A percentile compares a stretch with the other conserved stretches of the same genome.
Evolutionary conservation across 371 early-diverging fungal species (phyloP).

Genomic region (Saksenaea vasiformis): DNA sequence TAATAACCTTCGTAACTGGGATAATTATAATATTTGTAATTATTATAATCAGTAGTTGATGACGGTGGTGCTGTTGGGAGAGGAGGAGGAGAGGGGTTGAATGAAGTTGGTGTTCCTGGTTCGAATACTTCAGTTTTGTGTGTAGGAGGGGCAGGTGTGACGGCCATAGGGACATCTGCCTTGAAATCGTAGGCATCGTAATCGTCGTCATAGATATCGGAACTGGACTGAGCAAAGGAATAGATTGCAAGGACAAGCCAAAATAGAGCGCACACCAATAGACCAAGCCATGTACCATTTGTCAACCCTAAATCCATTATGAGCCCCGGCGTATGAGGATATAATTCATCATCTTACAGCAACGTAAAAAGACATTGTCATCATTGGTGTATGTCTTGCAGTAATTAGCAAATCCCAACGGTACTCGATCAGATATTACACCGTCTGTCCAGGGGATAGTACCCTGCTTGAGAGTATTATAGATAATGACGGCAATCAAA

Average conservation of each 20-base stretch:
- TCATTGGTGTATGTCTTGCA: conserved; percentile 20
- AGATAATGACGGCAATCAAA: conserved; percentile 30
- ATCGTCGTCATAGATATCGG: conserved; percentile 31
- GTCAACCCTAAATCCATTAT: conserved; percentile 25
- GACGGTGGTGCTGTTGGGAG: neutral
- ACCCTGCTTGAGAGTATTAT: conserved; percentile 31
- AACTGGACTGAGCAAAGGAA: conserved; percentile 18
- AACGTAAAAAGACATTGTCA: conserved; percentile 20
- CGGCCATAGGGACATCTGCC: conserved; percentile 30
- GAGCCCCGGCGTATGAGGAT: neutral
- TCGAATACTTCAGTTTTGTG: neutral
- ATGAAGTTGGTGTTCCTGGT: neutral
- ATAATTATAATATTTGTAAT: conserved; percentile 1
- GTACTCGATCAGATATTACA: neutral
- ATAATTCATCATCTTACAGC: conserved; percentile 36
- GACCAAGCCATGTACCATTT: conserved; percentile 26
- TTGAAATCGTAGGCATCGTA: conserved; percentile 27
- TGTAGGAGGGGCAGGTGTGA: conserved; percentile 8
- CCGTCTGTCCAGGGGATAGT: conserved; percentile 36
- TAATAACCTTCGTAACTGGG: conserved; percentile 2
- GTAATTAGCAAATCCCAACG: conserved; percentile 27
- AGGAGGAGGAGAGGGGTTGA: neutral
- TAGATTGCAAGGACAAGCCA: conserved; percentile 22
- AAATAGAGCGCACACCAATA: conserved; percentile 16
- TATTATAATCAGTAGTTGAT: neutral